Evolutionary conservation across 73 alveolate genomes (phyloP), one percentile per base, ranked within the genome.

Genomic region (Uronychia setigera): DNA sequence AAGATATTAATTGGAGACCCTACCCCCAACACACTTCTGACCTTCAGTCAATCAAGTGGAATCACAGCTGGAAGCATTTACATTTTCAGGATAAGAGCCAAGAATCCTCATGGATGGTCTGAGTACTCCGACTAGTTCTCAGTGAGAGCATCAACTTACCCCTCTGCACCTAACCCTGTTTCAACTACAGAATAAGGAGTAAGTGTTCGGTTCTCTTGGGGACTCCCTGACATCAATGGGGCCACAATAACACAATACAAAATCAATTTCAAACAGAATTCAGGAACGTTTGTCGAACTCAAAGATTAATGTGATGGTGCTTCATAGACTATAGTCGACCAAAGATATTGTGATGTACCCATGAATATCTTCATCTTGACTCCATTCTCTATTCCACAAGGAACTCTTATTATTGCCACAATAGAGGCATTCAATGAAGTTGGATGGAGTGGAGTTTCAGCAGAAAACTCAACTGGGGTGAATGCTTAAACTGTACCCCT

Each of bases 51-150:
- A 27, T 26, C 80, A 0, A 0, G 19, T 26, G 85, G 77, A 27
- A 85, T 79, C 26, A 29, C 77, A 32, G 85, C 57, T 1, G 95
- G 95, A 25, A 34, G 14, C 0, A 81, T 59, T 74, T 93, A 93
- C 80, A 35, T 30, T 59, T 88, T 89, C 80, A 79, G 75, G 74
- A 14, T 89, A 26, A 59, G 92, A 79, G 95, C 92, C 1, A 34
- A 60, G 59, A 89, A 89, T 46, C 33, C 29, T 26, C 87, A 79
- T 31, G 92, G 92, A 58, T 86, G 92, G 92, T 33, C 84, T 32
- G 29, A 58, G 26, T 86, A 58, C 79, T 86, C 92, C 0, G 32
- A 30, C 0, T 19, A 29, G 29, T 29, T 29, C 28, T 1, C 31
- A 1, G 81, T 86, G 35, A 25, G 79, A 25, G 92, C 91, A 35